Base-by-base conservation (phyloP, 257 asterid genomes). In the Lavandula angustifolia region DNA sequence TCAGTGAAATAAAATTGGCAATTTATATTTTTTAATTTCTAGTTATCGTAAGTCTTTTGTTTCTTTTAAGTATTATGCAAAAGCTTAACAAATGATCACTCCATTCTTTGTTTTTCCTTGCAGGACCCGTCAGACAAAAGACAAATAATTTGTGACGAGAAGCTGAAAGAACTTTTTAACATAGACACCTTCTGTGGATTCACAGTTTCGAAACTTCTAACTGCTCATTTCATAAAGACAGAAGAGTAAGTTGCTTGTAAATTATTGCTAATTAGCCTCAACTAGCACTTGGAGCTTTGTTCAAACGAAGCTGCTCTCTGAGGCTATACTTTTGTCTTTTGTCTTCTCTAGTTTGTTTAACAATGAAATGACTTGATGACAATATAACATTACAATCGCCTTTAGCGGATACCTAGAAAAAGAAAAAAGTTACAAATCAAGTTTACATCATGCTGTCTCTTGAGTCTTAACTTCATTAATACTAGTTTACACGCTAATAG, bases 51-150 rank as follows among this genome's bases (percentile, higher is more conserved):
- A 62, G 13, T 53, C 49, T 47, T 51, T 14, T 18, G 33, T 60
- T 68, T 62, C 17, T 40, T 61, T 14, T 9, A 32, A 41, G 53
- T 47, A 11, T 51, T 27, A 33, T 64, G 69, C 46, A 61, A 18
- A 67, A 61, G 34, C 44, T 42, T 55, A 9, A 60, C 55, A 47
- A 59, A 33, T 22, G 22, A 72, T 80, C 43, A 56, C 62, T 6
- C 49, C 29, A 16, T 31, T 66, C 29, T 67, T 51, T 62, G 40
- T 51, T 59, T 74, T 72, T 60, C 47, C 16, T 63, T 79, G 85
- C 79, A 92, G 98, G 97, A 92, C 68, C 96, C 96, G n/a, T 82
- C 97, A 16, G 94, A 89, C 79, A 84, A 78, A 76, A 80, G 98
- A 81, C 87, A 79, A 78, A 87, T 89, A 71, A 1, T 89, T 67